phyloP scores from a whole-genome alignment of 345 rosid species.

The Lepidium didymum region DNA sequence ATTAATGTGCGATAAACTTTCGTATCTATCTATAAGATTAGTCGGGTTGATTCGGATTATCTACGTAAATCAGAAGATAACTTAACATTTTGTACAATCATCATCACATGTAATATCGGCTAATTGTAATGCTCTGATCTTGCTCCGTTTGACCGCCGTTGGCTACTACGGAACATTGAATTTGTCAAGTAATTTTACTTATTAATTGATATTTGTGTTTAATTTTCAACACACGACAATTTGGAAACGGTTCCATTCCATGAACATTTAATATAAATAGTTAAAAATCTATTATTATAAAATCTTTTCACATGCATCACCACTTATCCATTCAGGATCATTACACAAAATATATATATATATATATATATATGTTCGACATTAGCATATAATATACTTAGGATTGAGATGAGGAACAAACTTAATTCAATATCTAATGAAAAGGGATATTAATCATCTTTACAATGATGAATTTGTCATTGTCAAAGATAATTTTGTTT shows the following conservation, averaged over 20 bases:
- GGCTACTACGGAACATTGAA: neutral
- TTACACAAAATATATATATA: neutral
- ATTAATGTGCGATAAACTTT: too few species aligned
- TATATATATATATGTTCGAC: neutral
- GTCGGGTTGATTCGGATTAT: too few species aligned
- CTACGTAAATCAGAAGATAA: too few species aligned
- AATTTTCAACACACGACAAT: too few species aligned
- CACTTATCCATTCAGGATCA: neutral
- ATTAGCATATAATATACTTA: neutral
- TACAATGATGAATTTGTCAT: slow-evolving; percentile 1
- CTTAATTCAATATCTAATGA: neutral
- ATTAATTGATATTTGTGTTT: neutral
- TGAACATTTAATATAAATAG: too few species aligned
- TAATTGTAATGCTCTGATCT: neutral
- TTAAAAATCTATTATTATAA: too few species aligned
- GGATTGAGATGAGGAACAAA: neutral
- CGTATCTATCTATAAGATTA: too few species aligned
- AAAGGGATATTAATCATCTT: neutral
- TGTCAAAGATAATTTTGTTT: neutral
- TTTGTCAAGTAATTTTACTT: neutral
- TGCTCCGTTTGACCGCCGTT: neutral
- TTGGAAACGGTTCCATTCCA: too few species aligned
- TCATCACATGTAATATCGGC: neutral
- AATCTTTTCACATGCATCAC: neutral
- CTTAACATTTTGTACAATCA: neutral